Evolutionary conservation across 2,329 filamentous ascomycete species (phyloP).

Genomic region (Pyrenochaeta sp.): DNA sequence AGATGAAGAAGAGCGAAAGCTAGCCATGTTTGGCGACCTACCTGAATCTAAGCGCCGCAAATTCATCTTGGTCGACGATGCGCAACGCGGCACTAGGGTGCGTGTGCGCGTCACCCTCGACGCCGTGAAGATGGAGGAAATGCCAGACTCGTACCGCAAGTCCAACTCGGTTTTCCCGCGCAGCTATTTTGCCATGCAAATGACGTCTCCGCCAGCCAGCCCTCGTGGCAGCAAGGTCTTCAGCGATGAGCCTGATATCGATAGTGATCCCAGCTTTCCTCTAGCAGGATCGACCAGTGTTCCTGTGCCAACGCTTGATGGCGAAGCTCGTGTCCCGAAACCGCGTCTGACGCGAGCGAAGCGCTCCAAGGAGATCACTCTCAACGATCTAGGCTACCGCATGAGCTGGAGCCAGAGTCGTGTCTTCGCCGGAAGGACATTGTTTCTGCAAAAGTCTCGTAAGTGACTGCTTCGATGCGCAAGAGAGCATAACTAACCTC

Average conservation of each 20-base stretch:
- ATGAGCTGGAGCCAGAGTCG: conserved; percentile 97
- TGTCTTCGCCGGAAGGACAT: conserved; percentile 83
- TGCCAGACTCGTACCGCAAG: conserved; percentile 93
- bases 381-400: conserved; percentile 92
- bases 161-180: conserved; percentile 88
- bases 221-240: conserved; percentile 79
- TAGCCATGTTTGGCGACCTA: conserved; percentile 83
- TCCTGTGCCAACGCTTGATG: conserved; percentile 64
- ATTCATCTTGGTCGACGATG: conserved; percentile 95
- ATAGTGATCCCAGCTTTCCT: conserved; percentile 55
- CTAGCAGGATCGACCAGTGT: conserved; percentile 57
- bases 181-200: conserved; percentile 90
- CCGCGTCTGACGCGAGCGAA: conserved; percentile 74
- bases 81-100: conserved; percentile 74
- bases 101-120: conserved; percentile 94
- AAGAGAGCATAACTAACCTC: conserved; percentile 29
- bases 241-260: conserved; percentile 61
- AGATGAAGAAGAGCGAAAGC: conserved; percentile 65
- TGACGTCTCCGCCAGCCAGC: conserved; percentile 83
- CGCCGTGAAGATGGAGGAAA: conserved; percentile 91
- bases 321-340: conserved; percentile 77
- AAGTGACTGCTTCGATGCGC: conserved; percentile 57
- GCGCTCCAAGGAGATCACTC: conserved; percentile 81
- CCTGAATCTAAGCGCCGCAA: conserved; percentile 92
- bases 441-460: conserved; percentile 92